These are phyloP conservation scores for Leccinum truebloodii DNA, from an alignment of 768 basidiomycete species.

Conservation along the genomic window DNA sequence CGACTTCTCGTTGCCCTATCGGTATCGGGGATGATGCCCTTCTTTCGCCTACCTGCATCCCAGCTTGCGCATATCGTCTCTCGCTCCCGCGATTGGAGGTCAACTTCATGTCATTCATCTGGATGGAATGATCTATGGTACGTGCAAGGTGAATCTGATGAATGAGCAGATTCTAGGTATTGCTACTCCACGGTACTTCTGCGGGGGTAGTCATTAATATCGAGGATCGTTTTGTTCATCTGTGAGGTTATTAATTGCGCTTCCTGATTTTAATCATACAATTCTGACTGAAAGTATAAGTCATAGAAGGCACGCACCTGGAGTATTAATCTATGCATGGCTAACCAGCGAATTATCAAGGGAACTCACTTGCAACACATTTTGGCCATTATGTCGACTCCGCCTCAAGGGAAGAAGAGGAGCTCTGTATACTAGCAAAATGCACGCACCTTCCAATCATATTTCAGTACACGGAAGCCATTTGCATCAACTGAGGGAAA, in stretches of 20 bases:
- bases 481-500: not conserved
- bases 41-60: conserved; percentile 11
- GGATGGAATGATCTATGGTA: not conserved
- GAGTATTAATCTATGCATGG: not conserved
- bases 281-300: not conserved
- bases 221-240: not conserved
- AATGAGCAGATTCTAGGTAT: not conserved
- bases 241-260: not conserved
- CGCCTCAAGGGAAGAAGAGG: not conserved
- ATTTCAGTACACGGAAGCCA: not conserved
- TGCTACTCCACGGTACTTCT: not conserved
- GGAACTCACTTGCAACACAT: not conserved
- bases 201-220: not conserved
- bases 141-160: not conserved
- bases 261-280: not conserved
- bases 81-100: too few relatives aligned
- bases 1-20: not conserved
- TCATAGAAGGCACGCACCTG: not conserved
- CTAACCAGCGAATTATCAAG: not conserved
- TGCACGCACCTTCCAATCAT: not conserved
- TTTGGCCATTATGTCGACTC: not conserved
- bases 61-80: not conserved
- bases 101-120: too few relatives aligned
- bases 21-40: not conserved
- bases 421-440: not conserved